Conservation (phyloP, 1,284 basidiomycete species). For the Rhodotorula sp. region DNA sequence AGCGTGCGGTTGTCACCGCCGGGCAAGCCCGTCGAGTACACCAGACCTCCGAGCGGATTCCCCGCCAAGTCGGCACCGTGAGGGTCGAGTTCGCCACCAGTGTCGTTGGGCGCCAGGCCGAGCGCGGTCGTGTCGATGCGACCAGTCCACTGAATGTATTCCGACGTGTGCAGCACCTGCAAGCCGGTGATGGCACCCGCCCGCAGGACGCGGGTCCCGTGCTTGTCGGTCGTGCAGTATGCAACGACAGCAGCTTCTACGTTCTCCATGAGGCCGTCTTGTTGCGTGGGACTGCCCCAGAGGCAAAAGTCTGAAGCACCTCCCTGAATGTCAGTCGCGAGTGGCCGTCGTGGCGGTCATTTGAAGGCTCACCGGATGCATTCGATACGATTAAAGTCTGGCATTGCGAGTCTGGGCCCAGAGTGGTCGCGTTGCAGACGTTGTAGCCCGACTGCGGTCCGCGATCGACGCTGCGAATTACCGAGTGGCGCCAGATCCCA, state of each 20-base stretch:
- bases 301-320: conserved; percentile 21
- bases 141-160: conserved; percentile 23
- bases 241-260: conserved; percentile 16
- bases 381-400: conserved; percentile 56
- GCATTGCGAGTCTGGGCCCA: conserved; percentile 59
- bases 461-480: background rate
- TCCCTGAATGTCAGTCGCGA: background rate
- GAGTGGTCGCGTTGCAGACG: conserved; percentile 59
- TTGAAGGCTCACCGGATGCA: background rate
- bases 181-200: conserved; percentile 62
- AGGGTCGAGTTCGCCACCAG: conserved; percentile 56
- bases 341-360: conserved; percentile 4
- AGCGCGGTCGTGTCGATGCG: conserved; percentile 60
- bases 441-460: conserved; percentile 59
- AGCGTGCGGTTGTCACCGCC: conserved; percentile 49
- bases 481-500: background rate
- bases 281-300: conserved; percentile 19
- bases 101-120: conserved; percentile 59
- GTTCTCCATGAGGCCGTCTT: conserved; percentile 35
- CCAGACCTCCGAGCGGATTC: conserved; percentile 39
- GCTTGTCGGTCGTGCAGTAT: conserved; percentile 55
- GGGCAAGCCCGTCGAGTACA: conserved; percentile 43
- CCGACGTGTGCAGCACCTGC: conserved; percentile 49
- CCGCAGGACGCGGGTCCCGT: conserved; percentile 65
- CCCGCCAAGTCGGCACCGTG: conserved; percentile 26